Evolutionary conservation across 192 early-diverging fungal species (phyloP).

Genomic region (Physocladia obscura): DNA sequence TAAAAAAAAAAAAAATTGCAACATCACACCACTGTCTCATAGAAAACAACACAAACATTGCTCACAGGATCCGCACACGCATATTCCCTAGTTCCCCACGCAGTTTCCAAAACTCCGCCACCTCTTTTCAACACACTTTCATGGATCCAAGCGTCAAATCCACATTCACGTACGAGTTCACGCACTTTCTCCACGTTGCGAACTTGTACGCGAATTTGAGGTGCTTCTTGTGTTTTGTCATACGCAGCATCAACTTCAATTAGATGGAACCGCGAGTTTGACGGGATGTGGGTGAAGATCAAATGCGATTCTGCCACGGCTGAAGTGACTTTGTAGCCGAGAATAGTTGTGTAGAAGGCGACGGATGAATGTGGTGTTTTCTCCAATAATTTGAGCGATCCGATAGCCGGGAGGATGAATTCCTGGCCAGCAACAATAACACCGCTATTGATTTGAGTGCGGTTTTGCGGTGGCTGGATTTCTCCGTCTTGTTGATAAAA

Average conservation of each 20-base stretch:
- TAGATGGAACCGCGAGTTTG: not conserved
- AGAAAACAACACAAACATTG: not conserved
- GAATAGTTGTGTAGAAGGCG: not conserved
- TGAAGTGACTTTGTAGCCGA: not conserved
- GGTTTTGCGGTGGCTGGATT: no score
- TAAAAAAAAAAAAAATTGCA: no score
- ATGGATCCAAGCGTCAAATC: constrained; percentile 7
- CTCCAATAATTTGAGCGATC: no score
- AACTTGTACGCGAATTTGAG: not conserved
- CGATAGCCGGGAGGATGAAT: no score
- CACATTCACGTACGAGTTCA: not conserved
- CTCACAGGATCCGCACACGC: not conserved
- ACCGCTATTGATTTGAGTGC: no score
- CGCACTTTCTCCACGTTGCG: not conserved
- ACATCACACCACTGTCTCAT: no score
- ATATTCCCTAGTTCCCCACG: constrained; percentile 15
- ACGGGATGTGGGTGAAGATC: not conserved
- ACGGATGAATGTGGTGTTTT: no score
- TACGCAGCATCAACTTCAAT: not conserved
- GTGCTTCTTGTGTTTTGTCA: not conserved
- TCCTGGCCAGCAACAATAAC: no score
- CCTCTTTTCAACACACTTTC: not conserved
- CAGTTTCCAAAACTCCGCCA: not conserved
- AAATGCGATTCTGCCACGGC: not conserved
- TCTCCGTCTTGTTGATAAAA: no score